Conservation (phyloP, 345 rosid genomes). For the Hibiscus trionum region DNA sequence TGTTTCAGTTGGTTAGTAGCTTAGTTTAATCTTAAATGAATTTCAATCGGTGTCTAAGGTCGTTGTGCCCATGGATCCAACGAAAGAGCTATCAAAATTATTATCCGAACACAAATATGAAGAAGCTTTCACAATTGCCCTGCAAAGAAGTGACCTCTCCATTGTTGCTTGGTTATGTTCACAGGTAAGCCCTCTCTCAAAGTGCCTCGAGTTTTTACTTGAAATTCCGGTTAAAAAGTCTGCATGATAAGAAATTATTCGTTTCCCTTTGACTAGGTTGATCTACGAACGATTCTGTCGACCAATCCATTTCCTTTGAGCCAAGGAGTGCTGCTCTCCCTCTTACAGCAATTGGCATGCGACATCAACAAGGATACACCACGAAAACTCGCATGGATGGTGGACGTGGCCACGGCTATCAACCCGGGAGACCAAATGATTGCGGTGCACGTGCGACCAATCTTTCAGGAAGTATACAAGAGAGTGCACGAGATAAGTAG, state of each 20-base stretch:
- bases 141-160: constrained; percentile 76
- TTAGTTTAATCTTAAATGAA: constrained; percentile 1
- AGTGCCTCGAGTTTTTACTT: not conserved
- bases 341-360: constrained; percentile 77
- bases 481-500: constrained; percentile 46
- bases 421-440: constrained; percentile 71
- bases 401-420: constrained; percentile 64
- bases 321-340: constrained; percentile 82
- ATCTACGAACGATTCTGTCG: constrained; percentile 44
- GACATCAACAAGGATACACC: constrained; percentile 60
- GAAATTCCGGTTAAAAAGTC: not conserved
- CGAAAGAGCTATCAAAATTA: constrained; percentile 55
- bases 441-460: constrained; percentile 52
- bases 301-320: constrained; percentile 59
- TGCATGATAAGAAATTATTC: not conserved
- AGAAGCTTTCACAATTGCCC: constrained; percentile 65
- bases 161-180: constrained; percentile 84
- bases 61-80: constrained; percentile 70
- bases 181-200: constrained; percentile 42
- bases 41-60: constrained; percentile 29
- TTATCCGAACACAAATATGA: constrained; percentile 65
- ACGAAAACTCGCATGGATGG: constrained; percentile 71
- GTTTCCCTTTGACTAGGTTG: constrained; percentile 40
- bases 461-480: constrained; percentile 75
- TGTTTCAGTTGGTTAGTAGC: not conserved